phyloP scores from a whole-genome alignment of 176 grass and related monocot genomes.

The Oryza meyeriana region DNA sequence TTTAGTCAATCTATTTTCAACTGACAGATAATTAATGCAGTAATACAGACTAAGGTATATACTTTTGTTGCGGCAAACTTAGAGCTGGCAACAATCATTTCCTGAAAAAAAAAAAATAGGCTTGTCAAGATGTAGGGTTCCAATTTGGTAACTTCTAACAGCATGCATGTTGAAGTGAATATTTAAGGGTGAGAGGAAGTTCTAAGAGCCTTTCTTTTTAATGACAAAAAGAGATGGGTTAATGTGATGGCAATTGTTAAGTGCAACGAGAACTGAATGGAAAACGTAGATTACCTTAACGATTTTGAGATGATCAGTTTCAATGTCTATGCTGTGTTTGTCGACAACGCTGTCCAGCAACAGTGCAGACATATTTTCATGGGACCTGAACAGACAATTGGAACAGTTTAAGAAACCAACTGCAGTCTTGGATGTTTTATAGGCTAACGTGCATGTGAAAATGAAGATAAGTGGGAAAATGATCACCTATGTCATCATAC shows the following conservation, averaged over 20 bases:
- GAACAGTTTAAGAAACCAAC: background rate
- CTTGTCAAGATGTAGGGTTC: background rate
- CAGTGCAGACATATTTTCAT: slow-evolving; percentile 77
- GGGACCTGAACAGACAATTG: slow-evolving; percentile 59
- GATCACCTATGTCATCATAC: background rate
- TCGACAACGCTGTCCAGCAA: slow-evolving; percentile 86
- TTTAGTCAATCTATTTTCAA: slow-evolving; percentile 1
- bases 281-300: slow-evolving; percentile 62
- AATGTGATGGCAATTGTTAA: background rate
- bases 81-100: slow-evolving; percentile 90
- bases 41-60: slow-evolving; percentile 30
- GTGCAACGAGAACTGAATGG: background rate
- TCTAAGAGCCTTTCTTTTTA: background rate
- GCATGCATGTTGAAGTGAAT: background rate
- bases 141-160: background rate
- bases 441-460: slow-evolving; percentile 5
- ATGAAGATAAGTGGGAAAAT: background rate
- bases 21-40: background rate
- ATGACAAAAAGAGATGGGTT: background rate
- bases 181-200: background rate
- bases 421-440: background rate
- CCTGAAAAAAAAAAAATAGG: slow-evolving; percentile 30
- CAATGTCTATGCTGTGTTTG: slow-evolving; percentile 86
- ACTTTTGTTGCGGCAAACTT: slow-evolving; percentile 49
- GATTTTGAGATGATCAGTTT: slow-evolving; percentile 57